phyloP scores from a whole-genome alignment of 257 asterid species.

The Plectranthus barbatus region DNA sequence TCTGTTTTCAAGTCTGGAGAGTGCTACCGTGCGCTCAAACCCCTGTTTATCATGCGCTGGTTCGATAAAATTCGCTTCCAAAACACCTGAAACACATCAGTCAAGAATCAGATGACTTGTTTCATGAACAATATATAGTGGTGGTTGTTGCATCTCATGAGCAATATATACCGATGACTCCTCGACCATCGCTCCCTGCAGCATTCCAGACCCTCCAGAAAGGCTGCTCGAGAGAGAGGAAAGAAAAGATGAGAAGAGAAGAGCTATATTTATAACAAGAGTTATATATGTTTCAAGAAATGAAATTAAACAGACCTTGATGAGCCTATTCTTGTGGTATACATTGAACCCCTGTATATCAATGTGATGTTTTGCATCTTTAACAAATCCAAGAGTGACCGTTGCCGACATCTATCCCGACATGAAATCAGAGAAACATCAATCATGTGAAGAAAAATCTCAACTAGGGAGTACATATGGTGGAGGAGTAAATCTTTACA shows the following conservation, averaged over 20 bases:
- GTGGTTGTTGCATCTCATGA: too few species aligned
- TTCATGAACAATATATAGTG: too few species aligned
- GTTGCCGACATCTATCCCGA: slow-evolving; percentile 31
- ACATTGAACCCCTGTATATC: slow-evolving; percentile 88
- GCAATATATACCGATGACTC: slow-evolving; percentile 37
- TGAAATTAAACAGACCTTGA: slow-evolving; percentile 33
- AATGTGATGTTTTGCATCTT: slow-evolving; percentile 61
- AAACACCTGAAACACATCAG: slow-evolving; percentile 17
- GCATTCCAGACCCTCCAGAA: slow-evolving; percentile 95
- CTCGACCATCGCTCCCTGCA: slow-evolving; percentile 88
- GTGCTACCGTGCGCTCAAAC: slow-evolving; percentile 50
- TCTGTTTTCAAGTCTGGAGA: slow-evolving; percentile 44
- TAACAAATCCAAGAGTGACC: slow-evolving; percentile 60
- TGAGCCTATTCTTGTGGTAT: slow-evolving; percentile 76
- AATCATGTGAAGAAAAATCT: too few species aligned
- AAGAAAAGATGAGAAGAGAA: too few species aligned
- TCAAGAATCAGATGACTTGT: too few species aligned
- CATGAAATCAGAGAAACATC: too few species aligned
- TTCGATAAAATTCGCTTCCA: slow-evolving; percentile 69
- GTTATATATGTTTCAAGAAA: too few species aligned
- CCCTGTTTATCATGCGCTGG: slow-evolving; percentile 80
- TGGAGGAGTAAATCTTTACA: too few species aligned
- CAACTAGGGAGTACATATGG: too few species aligned
- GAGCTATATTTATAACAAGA: too few species aligned
- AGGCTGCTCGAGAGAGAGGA: slow-evolving; percentile 32